phyloP scores from a whole-genome alignment of 2,329 filamentous ascomycete species.

The Neophaeococcomyces aloes region DNA sequence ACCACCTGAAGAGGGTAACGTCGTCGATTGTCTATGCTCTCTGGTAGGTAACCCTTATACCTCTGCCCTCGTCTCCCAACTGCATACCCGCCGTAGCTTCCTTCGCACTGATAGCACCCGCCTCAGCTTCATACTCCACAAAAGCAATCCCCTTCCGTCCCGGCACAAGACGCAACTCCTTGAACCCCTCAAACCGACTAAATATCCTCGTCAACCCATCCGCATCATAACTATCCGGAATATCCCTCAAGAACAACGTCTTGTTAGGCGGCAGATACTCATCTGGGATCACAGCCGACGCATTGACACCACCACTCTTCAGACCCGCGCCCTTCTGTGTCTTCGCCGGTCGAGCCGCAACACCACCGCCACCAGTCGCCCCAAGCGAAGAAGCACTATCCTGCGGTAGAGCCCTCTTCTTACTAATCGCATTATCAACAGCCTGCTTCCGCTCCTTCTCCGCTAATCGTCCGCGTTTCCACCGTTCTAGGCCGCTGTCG shows the following conservation, averaged over 20 bases:
- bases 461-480: conserved; percentile 72
- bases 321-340: conserved; percentile 60
- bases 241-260: conserved; percentile 84
- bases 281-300: conserved; percentile 74
- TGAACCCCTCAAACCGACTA: conserved; percentile 82
- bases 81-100: conserved; percentile 82
- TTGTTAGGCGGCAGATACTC: conserved; percentile 97
- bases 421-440: conserved; percentile 63
- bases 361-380: conserved; percentile 37
- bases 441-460: conserved; percentile 85
- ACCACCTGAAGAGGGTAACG: background rate
- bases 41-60: conserved; percentile 94
- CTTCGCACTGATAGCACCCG: conserved; percentile 83
- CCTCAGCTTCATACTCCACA: conserved; percentile 87
- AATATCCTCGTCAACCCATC: conserved; percentile 74
- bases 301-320: conserved; percentile 61
- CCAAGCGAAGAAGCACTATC: conserved; percentile 37
- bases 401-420: conserved; percentile 56
- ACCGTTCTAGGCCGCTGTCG: conserved; percentile 71
- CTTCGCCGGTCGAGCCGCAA: conserved; percentile 41
- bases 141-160: conserved; percentile 84
- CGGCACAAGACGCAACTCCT: conserved; percentile 81
- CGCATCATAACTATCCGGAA: conserved; percentile 76
- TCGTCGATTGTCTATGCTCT: conserved; percentile 50
- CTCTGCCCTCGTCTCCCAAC: conserved; percentile 61